Percentiles rank a stretch among this genome's conserved stretches.
These are phyloP conservation scores for Botrytis medusae DNA, from an alignment of 2,329 filamentous ascomycete genomes.

Conservation along the genomic window DNA sequence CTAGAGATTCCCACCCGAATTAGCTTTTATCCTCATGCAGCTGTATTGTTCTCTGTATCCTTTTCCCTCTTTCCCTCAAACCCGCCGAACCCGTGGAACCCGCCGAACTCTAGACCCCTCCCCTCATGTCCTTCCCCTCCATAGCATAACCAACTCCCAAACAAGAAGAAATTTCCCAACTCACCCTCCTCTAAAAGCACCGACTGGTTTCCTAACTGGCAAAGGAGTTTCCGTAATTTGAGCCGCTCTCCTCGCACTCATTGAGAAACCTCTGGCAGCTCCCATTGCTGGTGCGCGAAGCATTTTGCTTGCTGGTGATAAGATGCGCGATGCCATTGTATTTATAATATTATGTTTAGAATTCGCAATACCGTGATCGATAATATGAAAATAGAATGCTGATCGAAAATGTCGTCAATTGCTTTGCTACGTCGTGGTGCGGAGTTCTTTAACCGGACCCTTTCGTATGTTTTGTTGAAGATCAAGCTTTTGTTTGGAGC, in stretches of 20 bases:
- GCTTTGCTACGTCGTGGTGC: slow-evolving; percentile 11
- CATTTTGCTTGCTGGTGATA: slow-evolving; percentile 43
- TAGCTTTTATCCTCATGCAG: background rate
- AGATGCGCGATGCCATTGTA: slow-evolving; percentile 47
- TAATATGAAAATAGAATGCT: background rate
- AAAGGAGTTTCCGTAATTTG: slow-evolving; percentile 37
- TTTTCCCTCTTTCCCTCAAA: background rate
- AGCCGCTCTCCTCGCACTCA: background rate
- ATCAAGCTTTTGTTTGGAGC: slow-evolving; percentile 19
- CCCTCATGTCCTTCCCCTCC: background rate
- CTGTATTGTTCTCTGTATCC: background rate
- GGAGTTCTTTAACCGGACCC: slow-evolving; percentile 2
- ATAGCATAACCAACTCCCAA: background rate
- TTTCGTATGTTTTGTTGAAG: slow-evolving; percentile 1
- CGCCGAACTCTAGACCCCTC: background rate
- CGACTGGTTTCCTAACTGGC: slow-evolving; percentile 64
- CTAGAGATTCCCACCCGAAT: slow-evolving; percentile 46
- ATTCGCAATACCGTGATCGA: background rate
- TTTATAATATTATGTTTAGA: background rate
- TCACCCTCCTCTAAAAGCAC: slow-evolving; percentile 72
- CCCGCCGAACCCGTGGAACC: background rate
- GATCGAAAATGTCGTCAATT: background rate
- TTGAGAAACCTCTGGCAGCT: background rate
- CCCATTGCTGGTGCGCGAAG: slow-evolving; percentile 30
- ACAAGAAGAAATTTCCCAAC: slow-evolving; percentile 37